Evolutionary conservation across 352 stramenopile genomes (phyloP).

Genomic region (Pilasporangium apinafurcum): DNA sequence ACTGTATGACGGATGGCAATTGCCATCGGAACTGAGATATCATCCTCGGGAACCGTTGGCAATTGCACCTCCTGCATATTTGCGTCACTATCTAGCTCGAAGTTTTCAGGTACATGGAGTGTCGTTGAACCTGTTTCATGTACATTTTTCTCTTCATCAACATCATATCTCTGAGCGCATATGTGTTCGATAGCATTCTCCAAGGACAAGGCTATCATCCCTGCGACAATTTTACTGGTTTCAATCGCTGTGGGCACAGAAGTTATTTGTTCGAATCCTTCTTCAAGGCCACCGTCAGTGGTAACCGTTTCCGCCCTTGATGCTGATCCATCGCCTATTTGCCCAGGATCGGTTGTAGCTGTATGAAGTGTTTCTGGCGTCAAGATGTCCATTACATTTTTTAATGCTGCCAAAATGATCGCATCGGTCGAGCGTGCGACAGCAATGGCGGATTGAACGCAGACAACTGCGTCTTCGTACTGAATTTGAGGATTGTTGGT

Average conservation of each 20-base stretch:
- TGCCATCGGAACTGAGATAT: constrained; percentile 15
- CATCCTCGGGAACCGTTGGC: not conserved
- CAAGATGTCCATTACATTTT: constrained; percentile 14
- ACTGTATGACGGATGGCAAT: constrained; percentile 31
- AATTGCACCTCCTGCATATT: not conserved
- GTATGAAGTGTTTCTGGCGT: not conserved
- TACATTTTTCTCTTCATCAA: not conserved
- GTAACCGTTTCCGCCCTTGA: too few species aligned
- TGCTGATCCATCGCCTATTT: too few species aligned
- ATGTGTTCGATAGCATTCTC: constrained; percentile 15
- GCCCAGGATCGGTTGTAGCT: too few species aligned
- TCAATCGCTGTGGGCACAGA: constrained; percentile 16
- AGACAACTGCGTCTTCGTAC: not conserved
- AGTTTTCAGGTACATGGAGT: too few species aligned
- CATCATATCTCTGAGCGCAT: not conserved
- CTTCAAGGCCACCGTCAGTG: not conserved
- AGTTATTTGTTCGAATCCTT: not conserved
- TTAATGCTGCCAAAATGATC: constrained; percentile 18
- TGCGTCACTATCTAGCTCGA: not conserved
- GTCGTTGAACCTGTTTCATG: not conserved
- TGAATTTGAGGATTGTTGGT: not conserved
- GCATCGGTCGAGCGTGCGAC: constrained; percentile 9
- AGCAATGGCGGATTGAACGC: constrained; percentile 8
- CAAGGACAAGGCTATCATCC: constrained; percentile 12
- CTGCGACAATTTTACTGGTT: constrained; percentile 13